Percentiles rank a stretch among this genome's conserved stretches.
Evolutionary conservation across 768 basidiomycete species (phyloP).

Genomic region (Coprinellus micaceus): DNA sequence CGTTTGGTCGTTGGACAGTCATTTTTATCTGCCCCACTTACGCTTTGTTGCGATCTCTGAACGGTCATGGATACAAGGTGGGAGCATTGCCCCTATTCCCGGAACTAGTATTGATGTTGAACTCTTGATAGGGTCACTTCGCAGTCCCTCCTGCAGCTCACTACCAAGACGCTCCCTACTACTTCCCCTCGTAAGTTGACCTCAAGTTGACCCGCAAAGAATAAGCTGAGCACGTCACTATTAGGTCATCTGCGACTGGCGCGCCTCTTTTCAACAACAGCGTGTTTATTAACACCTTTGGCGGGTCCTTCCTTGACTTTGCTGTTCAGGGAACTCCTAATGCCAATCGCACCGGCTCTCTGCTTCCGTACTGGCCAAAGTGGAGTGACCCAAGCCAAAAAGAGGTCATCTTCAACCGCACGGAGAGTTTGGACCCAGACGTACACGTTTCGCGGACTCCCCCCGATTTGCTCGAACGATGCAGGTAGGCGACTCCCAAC

Average conservation of each 20-base stretch:
- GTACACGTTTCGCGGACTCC: neutral
- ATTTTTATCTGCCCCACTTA: constrained; percentile 47
- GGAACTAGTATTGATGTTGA: too few relatives aligned
- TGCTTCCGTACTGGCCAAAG: neutral
- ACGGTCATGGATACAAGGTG: constrained; percentile 30
- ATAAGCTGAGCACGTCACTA: constrained; percentile 22
- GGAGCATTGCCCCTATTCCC: neutral
- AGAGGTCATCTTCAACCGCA: neutral
- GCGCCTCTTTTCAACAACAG: constrained; percentile 28
- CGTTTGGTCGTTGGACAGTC: constrained; percentile 18
- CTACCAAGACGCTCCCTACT: constrained; percentile 34
- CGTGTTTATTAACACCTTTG: constrained; percentile 19
- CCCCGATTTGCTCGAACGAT: neutral
- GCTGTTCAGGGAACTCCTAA: neutral
- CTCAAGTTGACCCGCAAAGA: constrained; percentile 28
- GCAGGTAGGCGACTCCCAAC: neutral
- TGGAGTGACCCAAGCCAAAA: neutral
- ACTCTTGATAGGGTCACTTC: constrained; percentile 32
- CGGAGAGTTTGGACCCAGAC: constrained; percentile 2
- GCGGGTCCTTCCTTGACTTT: neutral
- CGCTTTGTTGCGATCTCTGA: constrained; percentile 31
- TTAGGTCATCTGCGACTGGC: neutral
- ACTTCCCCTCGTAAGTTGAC: constrained; percentile 37
- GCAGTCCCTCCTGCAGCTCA: constrained; percentile 41
- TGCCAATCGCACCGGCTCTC: neutral